Base-by-base conservation (phyloP, 208 protist genomes). In the Balamuthia mandrillaris region DNA sequence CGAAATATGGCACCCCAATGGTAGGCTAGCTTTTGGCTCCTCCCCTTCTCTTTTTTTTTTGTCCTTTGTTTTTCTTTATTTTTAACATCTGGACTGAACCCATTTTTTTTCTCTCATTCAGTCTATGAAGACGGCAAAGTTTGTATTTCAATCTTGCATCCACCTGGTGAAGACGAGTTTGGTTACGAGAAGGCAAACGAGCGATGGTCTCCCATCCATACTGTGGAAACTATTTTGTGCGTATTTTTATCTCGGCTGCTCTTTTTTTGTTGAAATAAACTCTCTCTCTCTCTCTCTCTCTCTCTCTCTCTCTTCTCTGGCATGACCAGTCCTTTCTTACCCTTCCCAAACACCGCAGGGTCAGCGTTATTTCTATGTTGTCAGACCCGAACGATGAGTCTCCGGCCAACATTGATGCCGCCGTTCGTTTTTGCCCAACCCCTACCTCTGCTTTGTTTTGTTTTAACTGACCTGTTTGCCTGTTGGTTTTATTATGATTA, bases 361-460 rank as follows among this genome's bases (percentile, higher is more conserved):
- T 97, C 5, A 90, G 75, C 68, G 92, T 97, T 16, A 91, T 96
- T 27, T 94, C 92, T 27, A 94, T 97, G 88, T 85, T 97, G 2
- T 86, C 85, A 51, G 87, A 92, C 63, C 94, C 95, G 52, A 96
- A 96, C 84, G 92, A 95, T 61, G 91, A 96, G 51, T 94, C 89
- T 27, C 95, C 95, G 21, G 95, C 95, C 21, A 97, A 97, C 66
- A 52, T 95, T 5, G 95, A 97, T 66, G 95, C 95, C 41, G 91
- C 94, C 4, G 90, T 94, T 75, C 45, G 82, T 44, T 86, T n/a
- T 61, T 24, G 56, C 6, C 45, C 31, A 37, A 88, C 1, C n/a
- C 12, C 18, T 44, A n/a, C n/a, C n/a, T n/a, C n/a, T n/a, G n/a
- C n/a, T n/a, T n/a, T n/a, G n/a, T n/a, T n/a, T n/a, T n/a, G n/a